Evolutionary conservation across 2,329 filamentous ascomycete species (phyloP), one percentile per base, ranked within the genome.

Genomic region (Aspergillus fructus): DNA sequence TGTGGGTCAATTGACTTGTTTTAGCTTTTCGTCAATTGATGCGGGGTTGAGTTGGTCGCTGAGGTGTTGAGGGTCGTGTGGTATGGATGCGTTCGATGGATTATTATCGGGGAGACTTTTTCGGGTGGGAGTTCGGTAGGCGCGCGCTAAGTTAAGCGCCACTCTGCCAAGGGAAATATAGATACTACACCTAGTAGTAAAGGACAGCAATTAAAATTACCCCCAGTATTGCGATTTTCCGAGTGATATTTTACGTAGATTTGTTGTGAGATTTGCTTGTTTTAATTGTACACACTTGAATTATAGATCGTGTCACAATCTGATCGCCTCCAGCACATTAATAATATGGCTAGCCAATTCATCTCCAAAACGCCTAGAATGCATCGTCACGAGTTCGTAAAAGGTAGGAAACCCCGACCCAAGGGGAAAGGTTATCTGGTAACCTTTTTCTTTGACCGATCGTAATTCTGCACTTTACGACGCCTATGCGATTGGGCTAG

Each of bases 391-490:
- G 41, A 48, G 50, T 53, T 57, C 50, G 60, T 62, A 55, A 63
- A 30, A 60, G 34, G 53, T 27, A 45, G 12, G 17, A 54, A 37
- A 33, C 30, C 2, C 42, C 21, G 17, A 21, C 40, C 9, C 12
- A 47, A 19, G 15, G 33, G 9, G 37, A 40, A 23, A 34, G 15
- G 33, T 37, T 21, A 50, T 55, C 57, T 45, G 9, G 55, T 59
- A 17, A 69, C 70, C 50, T 67, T 66, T 67, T 76, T 76, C 63
- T 74, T 77, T 23, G 63, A 58, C 49, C 73, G 72, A 55, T 80
- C 76, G 53, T 78, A 81, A 64, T 81, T 77, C 62, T 80, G 59
- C 48, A 81, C 74, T 61, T 72, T 77, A 54, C 79, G 71, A 55
- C 75, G 74, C 48, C 76, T 71, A 66, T 81, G 79, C 39, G 74